Base-by-base conservation (phyloP, 164 flowering plant species). In the Chimonanthus praecox region DNA sequence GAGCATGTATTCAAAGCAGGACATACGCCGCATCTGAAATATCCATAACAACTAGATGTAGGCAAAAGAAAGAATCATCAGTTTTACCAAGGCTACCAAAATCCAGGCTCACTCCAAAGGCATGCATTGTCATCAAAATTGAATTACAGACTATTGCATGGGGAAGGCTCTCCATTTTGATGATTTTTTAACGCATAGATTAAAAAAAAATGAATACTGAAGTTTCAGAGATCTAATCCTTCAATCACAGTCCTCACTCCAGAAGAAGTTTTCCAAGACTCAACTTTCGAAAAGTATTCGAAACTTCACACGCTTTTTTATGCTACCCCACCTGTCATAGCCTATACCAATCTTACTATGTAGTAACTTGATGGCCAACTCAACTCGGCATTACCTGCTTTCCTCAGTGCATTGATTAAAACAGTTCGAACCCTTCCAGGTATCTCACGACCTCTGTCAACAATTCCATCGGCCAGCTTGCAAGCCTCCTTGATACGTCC, bases 301-400 rank as follows among this genome's bases (percentile, higher is more conserved):
- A 70, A 92, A 96, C 81, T 90, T 96, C 21, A 92, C 97, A 67
- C 95, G 85, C 77, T 74, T 94, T 79, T 92, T 90, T 47, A 96
- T 63, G 75, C 97, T 87, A 49, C 95, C 92, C 84, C 80, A 77
- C 80, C 99, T 81, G 69, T 90, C 89, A 84, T 92, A 92, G 15
- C 98, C 97, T 70, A 96, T 89, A 4, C 98, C 98, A 71, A 90
- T 89, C 86, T 88, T 92, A 74, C 98, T 90, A 76, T 96, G 98
- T 90, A 94, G 81, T 89, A 96, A 81, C 77, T 92, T 94, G 78
- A 92, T 83, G 47, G 97, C 97, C 79, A 96, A 76, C 47, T 88
- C 94, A 9, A 76, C 47, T 88, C 94, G 10, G 88, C 78, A 79
- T 92, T 92, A 16, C 98, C 99, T 16, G 97, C 86, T 81, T 94